phyloP scores from a whole-genome alignment of 2,329 filamentous ascomycete genomes.

The Elsinoe australis region DNA sequence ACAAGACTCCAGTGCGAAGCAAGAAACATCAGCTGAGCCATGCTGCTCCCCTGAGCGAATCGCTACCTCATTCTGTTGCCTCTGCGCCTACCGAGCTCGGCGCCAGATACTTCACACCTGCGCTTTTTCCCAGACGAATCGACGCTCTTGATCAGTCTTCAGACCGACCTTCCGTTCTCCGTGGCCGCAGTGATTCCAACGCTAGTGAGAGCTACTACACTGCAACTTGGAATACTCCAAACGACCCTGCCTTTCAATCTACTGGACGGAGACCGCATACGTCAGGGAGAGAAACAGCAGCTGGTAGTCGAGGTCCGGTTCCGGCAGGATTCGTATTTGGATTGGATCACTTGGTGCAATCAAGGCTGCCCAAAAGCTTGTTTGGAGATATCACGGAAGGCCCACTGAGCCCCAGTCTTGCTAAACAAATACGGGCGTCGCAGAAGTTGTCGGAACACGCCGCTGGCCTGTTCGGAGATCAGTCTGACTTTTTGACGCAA shows the following conservation, averaged over 20 bases:
- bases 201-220: constrained; percentile 15
- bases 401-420: constrained; percentile 12
- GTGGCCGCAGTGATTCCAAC: constrained; percentile 5
- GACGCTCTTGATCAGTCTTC: constrained; percentile 3
- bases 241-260: constrained; percentile 7
- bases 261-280: constrained; percentile 2
- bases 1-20: constrained; percentile 12
- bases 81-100: constrained; percentile 3
- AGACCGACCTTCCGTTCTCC: neutral
- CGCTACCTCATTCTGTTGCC: constrained; percentile 1
- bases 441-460: constrained; percentile 8
- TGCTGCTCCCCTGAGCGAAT: neutral
- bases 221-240: constrained; percentile 16
- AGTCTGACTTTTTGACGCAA: constrained; percentile 11
- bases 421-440: constrained; percentile 5
- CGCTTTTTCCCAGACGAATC: constrained; percentile 14
- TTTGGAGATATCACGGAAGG: constrained; percentile 26
- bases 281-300: constrained; percentile 1
- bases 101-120: constrained; percentile 15
- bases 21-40: constrained; percentile 4
- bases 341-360: constrained; percentile 32
- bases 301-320: neutral
- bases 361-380: constrained; percentile 23
- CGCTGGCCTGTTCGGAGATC: constrained; percentile 6
- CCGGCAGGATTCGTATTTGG: constrained; percentile 23